Evolutionary conservation across 2,329 filamentous ascomycete genomes (phyloP), one percentile per base, ranked within the genome.

Genomic region (Clarireedia homoeocarpa): DNA sequence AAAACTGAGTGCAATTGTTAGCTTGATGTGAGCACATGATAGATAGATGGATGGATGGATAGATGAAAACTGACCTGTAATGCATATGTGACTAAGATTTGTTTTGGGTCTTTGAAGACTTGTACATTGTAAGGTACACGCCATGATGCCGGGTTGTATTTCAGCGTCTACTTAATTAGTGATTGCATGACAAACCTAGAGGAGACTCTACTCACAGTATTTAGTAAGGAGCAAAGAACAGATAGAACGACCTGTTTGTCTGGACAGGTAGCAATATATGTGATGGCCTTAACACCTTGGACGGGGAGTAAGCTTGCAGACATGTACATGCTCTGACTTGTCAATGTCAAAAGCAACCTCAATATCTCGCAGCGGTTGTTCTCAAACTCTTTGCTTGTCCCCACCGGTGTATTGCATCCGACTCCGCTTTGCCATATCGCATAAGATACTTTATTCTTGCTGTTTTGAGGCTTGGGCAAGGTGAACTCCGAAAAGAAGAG

Each of bases 361-460:
- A 97, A 72, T 30, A 96, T 86, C 72, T 99, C 94, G 62, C 88
- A 91, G 58, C 94, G 83, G 71, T 96, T 96, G 73, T 81, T 95
- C 74, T 99, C 94, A 57, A 89, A 86, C 66, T 97, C 91, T 70
- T 90, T 95, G 52, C 86, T 96, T 3, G 91, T 92, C 9, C 86
- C 86, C 64, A 95, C 84, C 5, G 91, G 83, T 15, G 88, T 89
- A 71, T 96, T 95, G 75, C 92, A 97, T 14, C 94, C 94, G 30
- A 99, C 92, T 48, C 94, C 94, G 68, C 89, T 97, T 74, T 96
- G 91, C 94, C 94, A 99, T 69, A 99, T 97, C 53, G 90, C 87
- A 72, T 94, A 96, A 6, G 86, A 88, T 55, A 96, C 88, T 70
- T 94, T 95, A 60, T 81, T 80, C 67, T 87, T 90, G 53, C 83